phyloP scores from a whole-genome alignment of 2,329 filamentous ascomycete species.

The Fusarium burgessii region DNA sequence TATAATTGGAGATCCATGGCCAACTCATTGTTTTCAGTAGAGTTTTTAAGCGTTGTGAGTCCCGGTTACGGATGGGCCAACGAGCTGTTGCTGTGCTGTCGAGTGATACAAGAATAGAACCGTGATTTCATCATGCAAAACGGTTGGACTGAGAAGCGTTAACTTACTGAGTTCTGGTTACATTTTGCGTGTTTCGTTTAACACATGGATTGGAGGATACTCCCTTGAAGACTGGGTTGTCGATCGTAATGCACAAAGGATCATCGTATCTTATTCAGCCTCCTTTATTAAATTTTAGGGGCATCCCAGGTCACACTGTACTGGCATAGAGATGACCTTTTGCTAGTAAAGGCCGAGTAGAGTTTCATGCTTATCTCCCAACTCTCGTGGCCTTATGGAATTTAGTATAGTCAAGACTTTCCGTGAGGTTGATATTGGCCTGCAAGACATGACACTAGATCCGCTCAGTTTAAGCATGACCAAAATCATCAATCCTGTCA shows the following conservation, averaged over 20 bases:
- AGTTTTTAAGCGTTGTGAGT: conserved; percentile 1
- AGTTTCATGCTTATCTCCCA: not conserved
- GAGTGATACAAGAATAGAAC: conserved; percentile 27
- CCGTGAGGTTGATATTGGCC: not conserved
- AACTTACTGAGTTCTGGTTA: not conserved
- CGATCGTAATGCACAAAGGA: conserved; percentile 34
- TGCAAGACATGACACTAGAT: not conserved
- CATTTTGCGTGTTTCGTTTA: conserved; percentile 12
- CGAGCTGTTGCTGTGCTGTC: conserved; percentile 14
- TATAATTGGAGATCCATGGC: conserved; percentile 7
- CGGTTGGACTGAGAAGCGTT: conserved; percentile 12
- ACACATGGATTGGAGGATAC: not conserved
- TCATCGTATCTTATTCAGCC: not conserved
- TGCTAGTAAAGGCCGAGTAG: not conserved
- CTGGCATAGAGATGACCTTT: not conserved
- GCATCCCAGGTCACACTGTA: not conserved
- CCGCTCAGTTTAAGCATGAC: not conserved
- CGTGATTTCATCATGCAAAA: not conserved
- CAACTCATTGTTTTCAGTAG: conserved; percentile 7
- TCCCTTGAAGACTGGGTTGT: conserved; percentile 6
- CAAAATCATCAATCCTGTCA: not conserved
- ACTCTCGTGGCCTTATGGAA: not conserved
- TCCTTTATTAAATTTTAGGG: not conserved
- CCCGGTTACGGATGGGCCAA: conserved; percentile 1
- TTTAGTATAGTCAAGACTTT: not conserved